Evolutionary conservation across 257 asterid species (phyloP).

Genomic region (Nicotiana tabacum): DNA sequence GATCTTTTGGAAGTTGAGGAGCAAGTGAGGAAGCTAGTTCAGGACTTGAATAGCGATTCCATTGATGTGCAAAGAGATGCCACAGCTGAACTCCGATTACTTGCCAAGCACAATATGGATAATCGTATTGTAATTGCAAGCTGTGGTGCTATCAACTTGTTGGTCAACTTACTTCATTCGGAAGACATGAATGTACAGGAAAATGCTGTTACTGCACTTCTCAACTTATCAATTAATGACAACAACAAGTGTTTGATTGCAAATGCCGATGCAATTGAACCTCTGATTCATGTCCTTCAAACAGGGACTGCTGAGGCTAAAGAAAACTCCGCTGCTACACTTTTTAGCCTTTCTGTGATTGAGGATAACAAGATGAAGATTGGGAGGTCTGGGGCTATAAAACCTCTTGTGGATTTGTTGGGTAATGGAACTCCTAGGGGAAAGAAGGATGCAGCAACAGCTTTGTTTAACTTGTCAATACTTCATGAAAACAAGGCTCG

Average conservation of each 20-base stretch:
- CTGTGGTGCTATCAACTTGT: constrained; percentile 30
- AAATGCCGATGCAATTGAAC: constrained; percentile 36
- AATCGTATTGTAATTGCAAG: constrained; percentile 35
- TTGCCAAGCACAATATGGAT: constrained; percentile 40
- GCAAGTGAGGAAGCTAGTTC: constrained; percentile 24
- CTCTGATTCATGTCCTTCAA: constrained; percentile 32
- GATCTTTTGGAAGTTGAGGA: constrained; percentile 27
- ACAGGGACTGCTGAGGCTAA: constrained; percentile 33
- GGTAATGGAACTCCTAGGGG: constrained; percentile 39
- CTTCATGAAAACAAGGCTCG: constrained; percentile 32
- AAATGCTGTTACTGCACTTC: constrained; percentile 37
- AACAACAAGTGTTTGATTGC: constrained; percentile 32
- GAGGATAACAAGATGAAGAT: constrained; percentile 38
- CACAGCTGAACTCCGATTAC: constrained; percentile 32
- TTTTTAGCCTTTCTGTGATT: constrained; percentile 35
- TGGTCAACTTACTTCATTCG: constrained; percentile 29
- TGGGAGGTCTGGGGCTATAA: constrained; percentile 34
- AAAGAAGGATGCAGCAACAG: constrained; percentile 35
- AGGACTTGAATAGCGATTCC: constrained; percentile 26
- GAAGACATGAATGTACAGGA: constrained; percentile 27
- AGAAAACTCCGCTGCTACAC: constrained; percentile 39
- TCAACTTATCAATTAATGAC: constrained; percentile 32
- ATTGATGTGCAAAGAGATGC: constrained; percentile 31
- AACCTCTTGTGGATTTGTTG: constrained; percentile 29
- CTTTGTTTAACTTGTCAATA: constrained; percentile 36